phyloP scores from a whole-genome alignment of 768 basidiomycete genomes.

The Kondoa subrosea region DNA sequence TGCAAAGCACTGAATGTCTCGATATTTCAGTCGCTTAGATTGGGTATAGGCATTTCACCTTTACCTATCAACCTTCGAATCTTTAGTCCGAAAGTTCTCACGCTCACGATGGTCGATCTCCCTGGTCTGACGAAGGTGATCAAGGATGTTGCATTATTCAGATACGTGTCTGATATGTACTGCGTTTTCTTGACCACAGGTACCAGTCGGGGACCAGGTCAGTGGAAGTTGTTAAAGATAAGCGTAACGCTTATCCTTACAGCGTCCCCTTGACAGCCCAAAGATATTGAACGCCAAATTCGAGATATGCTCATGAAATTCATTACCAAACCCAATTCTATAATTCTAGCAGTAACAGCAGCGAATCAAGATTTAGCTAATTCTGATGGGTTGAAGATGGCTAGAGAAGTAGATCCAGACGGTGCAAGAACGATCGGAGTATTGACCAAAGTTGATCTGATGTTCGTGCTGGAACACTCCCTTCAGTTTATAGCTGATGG shows the following conservation, averaged over 20 bases:
- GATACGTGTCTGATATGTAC: too few relatives aligned
- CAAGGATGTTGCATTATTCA: too few relatives aligned
- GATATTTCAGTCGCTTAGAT: not conserved
- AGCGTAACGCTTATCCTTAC: not conserved
- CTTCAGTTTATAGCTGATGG: not conserved
- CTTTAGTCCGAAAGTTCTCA: slow-evolving; percentile 91
- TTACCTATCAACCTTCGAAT: slow-evolving; percentile 93
- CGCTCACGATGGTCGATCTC: slow-evolving; percentile 89
- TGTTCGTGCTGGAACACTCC: slow-evolving; percentile 43
- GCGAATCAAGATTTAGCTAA: slow-evolving; percentile 97
- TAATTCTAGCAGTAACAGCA: slow-evolving; percentile 86
- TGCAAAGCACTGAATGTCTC: slow-evolving; percentile 14
- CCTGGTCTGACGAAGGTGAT: slow-evolving; percentile 58
- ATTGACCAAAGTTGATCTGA: slow-evolving; percentile 91
- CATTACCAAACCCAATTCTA: slow-evolving; percentile 86
- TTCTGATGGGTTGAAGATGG: slow-evolving; percentile 91
- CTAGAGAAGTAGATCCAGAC: slow-evolving; percentile 90
- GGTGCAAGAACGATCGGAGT: slow-evolving; percentile 96
- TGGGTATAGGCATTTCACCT: slow-evolving; percentile 69
- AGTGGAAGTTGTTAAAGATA: slow-evolving; percentile 55
- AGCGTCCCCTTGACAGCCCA: slow-evolving; percentile 48
- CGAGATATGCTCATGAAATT: slow-evolving; percentile 90
- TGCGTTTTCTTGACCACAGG: slow-evolving; percentile 1
- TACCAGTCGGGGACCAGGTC: slow-evolving; percentile 19
- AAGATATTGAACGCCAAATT: slow-evolving; percentile 95